Evolutionary conservation across 441 rosid genomes (phyloP), one percentile per base, ranked within the genome.

Genomic region (Aleurites moluccanus): DNA sequence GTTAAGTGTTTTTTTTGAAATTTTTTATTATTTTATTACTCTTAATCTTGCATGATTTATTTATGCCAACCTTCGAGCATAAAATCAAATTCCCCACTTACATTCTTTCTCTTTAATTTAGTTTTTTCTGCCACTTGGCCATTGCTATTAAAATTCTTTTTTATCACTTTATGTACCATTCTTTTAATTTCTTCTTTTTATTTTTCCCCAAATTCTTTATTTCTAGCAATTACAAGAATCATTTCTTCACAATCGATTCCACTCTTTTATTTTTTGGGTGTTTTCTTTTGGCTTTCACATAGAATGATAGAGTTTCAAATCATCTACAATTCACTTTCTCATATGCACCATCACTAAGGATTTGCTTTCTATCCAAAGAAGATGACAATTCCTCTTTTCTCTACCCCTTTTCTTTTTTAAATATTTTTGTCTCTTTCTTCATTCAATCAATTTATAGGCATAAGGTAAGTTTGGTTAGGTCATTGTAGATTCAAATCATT

Each of bases 61-160:
- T 55, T 20, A n/a, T 55, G 59, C 13, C n/a, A 55, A 55, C 10
- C 3, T 55, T 55, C 10, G 23, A n/a, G 27, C 68, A 42, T n/a
- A 20, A n/a, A 40, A 63, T 33, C 1, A 65, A 65, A 69, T 70
- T 57, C 74, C 5, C 74, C 74, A 71, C 74, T 70, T 1, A 21
- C 10, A 53, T 9, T 1, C 15, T 69, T 69, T 49, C 27, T 16
- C 45, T 6, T 35, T 56, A 70, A n/a, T 38, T 65, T 2, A 65
- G 2, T 45, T 44, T 11, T 25, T 28, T 1, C 2, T 67, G 59
- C 35, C 23, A 28, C 57, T 49, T 49, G 42, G 56, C 42, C 3
- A 7, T 27, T 49, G 10, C 13, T 14, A 0, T 70, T 40, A 38
- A 21, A 38, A 70, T 57, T 40, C 6, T 50, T 20, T 68, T 27